phyloP scores from a whole-genome alignment of 169 alveolate species.

The Cryptosporidium tyzzeri region DNA sequence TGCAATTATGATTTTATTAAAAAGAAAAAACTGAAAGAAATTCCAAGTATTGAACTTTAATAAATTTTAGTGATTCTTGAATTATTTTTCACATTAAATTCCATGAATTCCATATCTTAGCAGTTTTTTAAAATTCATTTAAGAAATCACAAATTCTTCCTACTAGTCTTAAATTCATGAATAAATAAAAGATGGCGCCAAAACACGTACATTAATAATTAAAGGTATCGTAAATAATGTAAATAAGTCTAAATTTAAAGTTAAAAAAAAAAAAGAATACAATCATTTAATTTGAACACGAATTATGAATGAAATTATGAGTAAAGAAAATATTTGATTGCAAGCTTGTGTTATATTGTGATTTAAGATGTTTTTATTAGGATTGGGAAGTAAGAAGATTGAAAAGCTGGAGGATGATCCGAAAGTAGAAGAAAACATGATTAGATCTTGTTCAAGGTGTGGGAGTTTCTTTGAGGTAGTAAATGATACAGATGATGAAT shows the following conservation, averaged over 20 bases:
- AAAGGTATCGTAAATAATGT: background rate
- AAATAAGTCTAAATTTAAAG: background rate
- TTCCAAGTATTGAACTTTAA: background rate
- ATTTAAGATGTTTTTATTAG: background rate
- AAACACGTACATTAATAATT: background rate
- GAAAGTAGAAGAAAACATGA: background rate
- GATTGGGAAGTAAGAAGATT: slow-evolving; percentile 11
- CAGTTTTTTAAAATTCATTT: too few relatives aligned
- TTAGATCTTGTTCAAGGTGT: slow-evolving; percentile 56
- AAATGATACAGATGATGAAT: background rate
- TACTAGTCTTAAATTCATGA: background rate
- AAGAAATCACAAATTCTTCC: too few relatives aligned
- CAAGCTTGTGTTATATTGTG: background rate
- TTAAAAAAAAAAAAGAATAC: background rate
- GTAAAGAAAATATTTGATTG: background rate
- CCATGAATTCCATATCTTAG: background rate
- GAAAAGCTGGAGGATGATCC: background rate
- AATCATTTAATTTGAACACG: background rate
- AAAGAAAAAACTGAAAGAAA: too few relatives aligned
- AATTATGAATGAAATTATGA: background rate
- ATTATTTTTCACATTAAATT: too few relatives aligned
- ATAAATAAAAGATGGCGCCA: slow-evolving; percentile 8
- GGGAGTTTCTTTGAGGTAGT: slow-evolving; percentile 1
- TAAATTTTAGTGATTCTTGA: background rate
- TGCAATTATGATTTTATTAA: too few relatives aligned